Evolutionary conservation across 148 eudicot species (phyloP), one percentile per base, ranked within the genome.

Genomic region (Rhododendron molle): DNA sequence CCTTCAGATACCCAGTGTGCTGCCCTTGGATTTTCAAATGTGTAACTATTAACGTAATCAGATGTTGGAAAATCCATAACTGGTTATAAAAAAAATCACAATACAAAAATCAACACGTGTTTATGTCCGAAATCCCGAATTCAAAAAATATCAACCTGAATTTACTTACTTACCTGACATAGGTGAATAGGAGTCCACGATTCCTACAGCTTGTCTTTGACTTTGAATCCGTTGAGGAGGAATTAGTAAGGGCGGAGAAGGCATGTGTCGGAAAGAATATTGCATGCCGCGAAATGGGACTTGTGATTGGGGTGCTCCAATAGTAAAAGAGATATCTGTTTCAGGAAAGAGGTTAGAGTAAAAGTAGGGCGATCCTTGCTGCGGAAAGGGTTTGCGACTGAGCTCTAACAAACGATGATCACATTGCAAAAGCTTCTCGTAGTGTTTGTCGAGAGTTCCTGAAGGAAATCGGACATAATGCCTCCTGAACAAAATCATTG

Each of bases 401-500:
- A 90, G 73, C 3, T 46, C 67, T 15, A 18, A 43, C 43, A 90
- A 56, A 0, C 88, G 83, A 30, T 40, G 52, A 32, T 90, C 90
- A 78, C 88, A 87, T 62, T 88, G 89, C 76, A 90, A 40, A 56
- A 90, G 90, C 81, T 85, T 87, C 32, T 85, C 82, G 5, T 87
- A 90, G 72, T 87, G 89, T 56, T 77, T 88, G 26, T 88, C 87
- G 3, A 90, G 87, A 23, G 74, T 7, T 23, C 89, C 89, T 0
- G 90, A 82, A 15, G 89, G 85, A 83, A 87, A 88, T 20, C 38
- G 38, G 15, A 90, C 76, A 20, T 34, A 84, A 49, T 90, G 92
- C 36, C 88, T 81, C 88, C 92, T 90, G 85, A 15, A 69, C n/a
- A 71, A 69, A n/a, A 54, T 44, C 23, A 2, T n/a, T 9, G 47